These are phyloP conservation scores for Fusarium transvaalense DNA, from an alignment of 2,329 filamentous ascomycete genomes.

Conservation along the genomic window DNA sequence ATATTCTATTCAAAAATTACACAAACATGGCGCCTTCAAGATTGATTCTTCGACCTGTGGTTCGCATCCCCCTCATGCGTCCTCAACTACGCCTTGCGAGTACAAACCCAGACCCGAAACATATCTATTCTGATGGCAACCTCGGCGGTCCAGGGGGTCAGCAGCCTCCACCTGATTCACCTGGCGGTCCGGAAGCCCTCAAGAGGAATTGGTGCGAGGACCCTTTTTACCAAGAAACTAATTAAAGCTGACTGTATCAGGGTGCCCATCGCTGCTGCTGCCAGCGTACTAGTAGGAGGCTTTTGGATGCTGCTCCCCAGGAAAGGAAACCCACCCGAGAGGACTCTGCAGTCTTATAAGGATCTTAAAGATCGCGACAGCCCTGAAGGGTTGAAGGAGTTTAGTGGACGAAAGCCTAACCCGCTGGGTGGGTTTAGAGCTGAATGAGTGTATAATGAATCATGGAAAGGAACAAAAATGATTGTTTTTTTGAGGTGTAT, in stretches of 20 bases:
- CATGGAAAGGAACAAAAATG: background rate
- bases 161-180: conserved; percentile 44
- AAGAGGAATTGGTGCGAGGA: conserved; percentile 51
- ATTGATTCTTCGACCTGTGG: conserved; percentile 39
- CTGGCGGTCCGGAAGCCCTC: conserved; percentile 49
- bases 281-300: conserved; percentile 44
- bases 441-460: conserved; percentile 38
- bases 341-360: conserved; percentile 33
- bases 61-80: conserved; percentile 41
- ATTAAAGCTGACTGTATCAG: conserved; percentile 35
- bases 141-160: conserved; percentile 55
- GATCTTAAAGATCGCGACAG: conserved; percentile 37
- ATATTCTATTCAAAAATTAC: background rate
- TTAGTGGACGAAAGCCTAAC: conserved; percentile 50
- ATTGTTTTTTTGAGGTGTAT: background rate
- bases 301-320: conserved; percentile 48
- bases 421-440: conserved; percentile 49
- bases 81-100: conserved; percentile 29
- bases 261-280: conserved; percentile 49
- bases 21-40: conserved; percentile 29
- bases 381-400: conserved; percentile 44
- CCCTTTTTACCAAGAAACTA: fast-evolving
- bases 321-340: conserved; percentile 23
- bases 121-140: conserved; percentile 18
- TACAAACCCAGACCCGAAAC: conserved; percentile 8